Evolutionary conservation across 345 rosid genomes (phyloP).

Genomic region (Euphorbia peplus): DNA sequence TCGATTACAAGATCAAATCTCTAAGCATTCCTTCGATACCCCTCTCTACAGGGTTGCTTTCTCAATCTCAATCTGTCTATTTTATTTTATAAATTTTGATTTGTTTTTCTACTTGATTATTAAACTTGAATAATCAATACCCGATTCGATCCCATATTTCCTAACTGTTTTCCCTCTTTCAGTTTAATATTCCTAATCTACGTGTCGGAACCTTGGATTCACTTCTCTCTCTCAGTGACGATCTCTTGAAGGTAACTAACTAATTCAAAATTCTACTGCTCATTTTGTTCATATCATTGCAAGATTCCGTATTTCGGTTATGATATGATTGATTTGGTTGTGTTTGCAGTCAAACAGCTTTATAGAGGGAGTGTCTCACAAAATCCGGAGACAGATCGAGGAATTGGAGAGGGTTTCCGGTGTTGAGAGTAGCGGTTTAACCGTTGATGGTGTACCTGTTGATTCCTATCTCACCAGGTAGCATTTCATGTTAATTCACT

Average conservation of each 20-base stretch:
- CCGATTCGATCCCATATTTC: no score
- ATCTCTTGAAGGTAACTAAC: slow-evolving; percentile 69
- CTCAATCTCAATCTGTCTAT: slow-evolving; percentile 9
- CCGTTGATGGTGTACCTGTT: slow-evolving; percentile 95
- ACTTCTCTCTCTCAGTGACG: slow-evolving; percentile 92
- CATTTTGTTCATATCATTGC: background rate
- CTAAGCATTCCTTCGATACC: slow-evolving; percentile 92
- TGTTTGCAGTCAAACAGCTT: slow-evolving; percentile 73
- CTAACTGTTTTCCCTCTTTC: no score
- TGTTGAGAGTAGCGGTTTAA: slow-evolving; percentile 74
- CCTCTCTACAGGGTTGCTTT: slow-evolving; percentile 76
- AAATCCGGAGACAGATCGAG: slow-evolving; percentile 98
- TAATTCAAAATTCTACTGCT: background rate
- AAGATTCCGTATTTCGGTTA: no score
- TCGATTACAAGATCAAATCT: slow-evolving; percentile 82
- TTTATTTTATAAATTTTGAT: background rate
- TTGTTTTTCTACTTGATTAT: background rate
- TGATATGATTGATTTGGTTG: slow-evolving; percentile 4
- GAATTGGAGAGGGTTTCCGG: slow-evolving; percentile 87
- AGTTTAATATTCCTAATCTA: slow-evolving; percentile 96
- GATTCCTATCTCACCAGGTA: slow-evolving; percentile 97
- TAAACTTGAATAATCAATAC: no score
- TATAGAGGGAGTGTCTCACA: slow-evolving; percentile 88
- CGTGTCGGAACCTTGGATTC: slow-evolving; percentile 98
- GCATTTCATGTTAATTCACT: slow-evolving; percentile 1